Conservation (phyloP, 116 monocot genomes). For the Zostera marina region DNA sequence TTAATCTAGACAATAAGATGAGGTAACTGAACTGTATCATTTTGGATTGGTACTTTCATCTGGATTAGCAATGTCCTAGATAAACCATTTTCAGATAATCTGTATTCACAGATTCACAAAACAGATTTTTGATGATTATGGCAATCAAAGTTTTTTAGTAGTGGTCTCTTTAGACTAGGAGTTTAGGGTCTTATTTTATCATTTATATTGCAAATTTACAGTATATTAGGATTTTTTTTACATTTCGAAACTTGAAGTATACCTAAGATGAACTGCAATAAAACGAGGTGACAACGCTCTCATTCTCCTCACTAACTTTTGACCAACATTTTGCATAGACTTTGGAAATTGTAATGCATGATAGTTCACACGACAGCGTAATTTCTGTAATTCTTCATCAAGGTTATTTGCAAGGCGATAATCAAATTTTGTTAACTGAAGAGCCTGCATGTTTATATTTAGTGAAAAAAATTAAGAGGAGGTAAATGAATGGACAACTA, state of each 20-base stretch:
- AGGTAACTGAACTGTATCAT: too few species aligned
- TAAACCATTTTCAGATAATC: too few species aligned
- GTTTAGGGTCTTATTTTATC: slow-evolving; percentile 1
- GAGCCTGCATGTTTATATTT: slow-evolving; percentile 26
- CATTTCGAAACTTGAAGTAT: not conserved
- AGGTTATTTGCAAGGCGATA: slow-evolving; percentile 73
- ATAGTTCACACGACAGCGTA: slow-evolving; percentile 86
- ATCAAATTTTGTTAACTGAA: slow-evolving; percentile 97
- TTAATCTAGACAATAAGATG: too few species aligned
- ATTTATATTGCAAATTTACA: not conserved
- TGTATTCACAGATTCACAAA: too few species aligned
- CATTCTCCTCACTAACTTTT: slow-evolving; percentile 60
- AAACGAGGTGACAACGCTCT: slow-evolving; percentile 52
- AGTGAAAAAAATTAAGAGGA: not conserved
- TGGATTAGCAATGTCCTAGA: too few species aligned
- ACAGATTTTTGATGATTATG: too few species aligned
- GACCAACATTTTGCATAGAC: slow-evolving; percentile 47
- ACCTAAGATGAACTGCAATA: slow-evolving; percentile 94
- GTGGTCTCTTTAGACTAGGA: too few species aligned
- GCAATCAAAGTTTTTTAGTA: too few species aligned
- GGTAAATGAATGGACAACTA: not conserved
- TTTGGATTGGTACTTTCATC: too few species aligned
- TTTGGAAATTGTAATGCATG: slow-evolving; percentile 81
- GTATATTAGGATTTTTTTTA: not conserved
- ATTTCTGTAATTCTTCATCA: slow-evolving; percentile 84